These are phyloP conservation scores for Candida schatavii DNA, from an alignment of 805 yeast species.

Conservation along the genomic window DNA sequence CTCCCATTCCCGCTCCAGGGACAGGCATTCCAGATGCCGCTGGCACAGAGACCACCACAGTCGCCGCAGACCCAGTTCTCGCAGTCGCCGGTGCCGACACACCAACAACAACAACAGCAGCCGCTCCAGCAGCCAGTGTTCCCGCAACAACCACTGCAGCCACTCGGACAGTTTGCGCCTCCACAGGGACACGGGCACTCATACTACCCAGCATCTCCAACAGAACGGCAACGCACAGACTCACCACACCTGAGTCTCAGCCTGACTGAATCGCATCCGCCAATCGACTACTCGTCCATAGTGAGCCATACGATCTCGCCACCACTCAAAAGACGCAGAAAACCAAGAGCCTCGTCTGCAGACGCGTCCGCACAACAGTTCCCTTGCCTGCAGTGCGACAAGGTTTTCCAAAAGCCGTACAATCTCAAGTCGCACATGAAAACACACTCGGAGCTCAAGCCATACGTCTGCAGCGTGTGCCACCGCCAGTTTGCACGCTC, in stretches of 20 bases:
- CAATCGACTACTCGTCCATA: slow-evolving; percentile 33
- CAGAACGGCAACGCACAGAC: too few species aligned
- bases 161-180: neutral
- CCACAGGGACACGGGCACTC: too few species aligned
- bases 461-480: slow-evolving; percentile 64
- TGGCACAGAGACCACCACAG: neutral
- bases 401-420: slow-evolving; percentile 47
- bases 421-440: slow-evolving; percentile 50
- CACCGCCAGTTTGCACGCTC: slow-evolving; percentile 70
- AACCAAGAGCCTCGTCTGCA: slow-evolving; percentile 6
- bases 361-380: slow-evolving; percentile 13
- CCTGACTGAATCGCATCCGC: too few species aligned
- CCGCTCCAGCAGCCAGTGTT: slow-evolving; percentile 4
- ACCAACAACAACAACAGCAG: slow-evolving; percentile 3
- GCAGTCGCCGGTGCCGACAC: too few species aligned
- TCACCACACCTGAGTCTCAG: too few species aligned
- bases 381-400: slow-evolving; percentile 44
- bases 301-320: slow-evolving; percentile 34
- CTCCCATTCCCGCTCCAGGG: neutral
- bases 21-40: neutral
- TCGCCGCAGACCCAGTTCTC: too few species aligned
- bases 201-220: too few species aligned
- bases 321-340: slow-evolving; percentile 26
- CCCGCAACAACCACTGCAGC: slow-evolving; percentile 4
- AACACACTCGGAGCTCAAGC: slow-evolving; percentile 64